A percentile compares a stretch with the other conserved stretches of the same genome.
Evolutionary conservation across 208 protist genomes (phyloP).

Genomic region (Trypanosoma theileri): DNA sequence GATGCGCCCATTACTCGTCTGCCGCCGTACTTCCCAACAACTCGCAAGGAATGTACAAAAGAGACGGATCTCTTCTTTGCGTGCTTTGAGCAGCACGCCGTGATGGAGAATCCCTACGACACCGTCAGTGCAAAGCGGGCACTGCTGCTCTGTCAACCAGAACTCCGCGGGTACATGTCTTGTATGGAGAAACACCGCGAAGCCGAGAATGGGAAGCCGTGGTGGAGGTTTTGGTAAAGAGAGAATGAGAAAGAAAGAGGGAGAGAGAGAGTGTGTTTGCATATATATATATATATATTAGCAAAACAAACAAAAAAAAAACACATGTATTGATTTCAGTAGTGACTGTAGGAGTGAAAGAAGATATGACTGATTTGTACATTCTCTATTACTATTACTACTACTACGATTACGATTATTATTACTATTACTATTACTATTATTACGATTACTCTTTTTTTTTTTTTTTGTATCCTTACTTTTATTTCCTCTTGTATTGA

Average conservation of each 20-base stretch:
- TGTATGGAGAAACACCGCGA: slow-evolving; percentile 70
- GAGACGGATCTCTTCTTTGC: slow-evolving; percentile 61
- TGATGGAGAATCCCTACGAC: slow-evolving; percentile 64
- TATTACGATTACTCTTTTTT: background rate
- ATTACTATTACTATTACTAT: no score
- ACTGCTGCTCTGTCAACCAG: slow-evolving; percentile 59
- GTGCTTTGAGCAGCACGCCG: slow-evolving; percentile 73
- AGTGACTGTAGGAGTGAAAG: background rate
- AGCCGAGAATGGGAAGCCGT: slow-evolving; percentile 26
- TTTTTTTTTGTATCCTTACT: slow-evolving; percentile 2
- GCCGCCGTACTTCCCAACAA: slow-evolving; percentile 76
- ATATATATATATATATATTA: background rate
- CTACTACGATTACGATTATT: no score
- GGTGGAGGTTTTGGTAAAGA: slow-evolving; percentile 54
- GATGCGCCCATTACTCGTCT: slow-evolving; percentile 37
- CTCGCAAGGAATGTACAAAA: slow-evolving; percentile 44
- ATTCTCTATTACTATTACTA: no score
- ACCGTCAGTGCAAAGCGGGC: slow-evolving; percentile 49
- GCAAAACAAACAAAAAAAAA: background rate
- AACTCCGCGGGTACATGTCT: slow-evolving; percentile 65
- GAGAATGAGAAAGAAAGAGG: no score
- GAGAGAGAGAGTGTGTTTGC: no score
- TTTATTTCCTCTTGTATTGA: background rate
- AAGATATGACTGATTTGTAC: no score
- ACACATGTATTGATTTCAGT: no score